These are phyloP conservation scores for Pistacia vera DNA, from an alignment of 345 rosid genomes.

Conservation along the genomic window DNA sequence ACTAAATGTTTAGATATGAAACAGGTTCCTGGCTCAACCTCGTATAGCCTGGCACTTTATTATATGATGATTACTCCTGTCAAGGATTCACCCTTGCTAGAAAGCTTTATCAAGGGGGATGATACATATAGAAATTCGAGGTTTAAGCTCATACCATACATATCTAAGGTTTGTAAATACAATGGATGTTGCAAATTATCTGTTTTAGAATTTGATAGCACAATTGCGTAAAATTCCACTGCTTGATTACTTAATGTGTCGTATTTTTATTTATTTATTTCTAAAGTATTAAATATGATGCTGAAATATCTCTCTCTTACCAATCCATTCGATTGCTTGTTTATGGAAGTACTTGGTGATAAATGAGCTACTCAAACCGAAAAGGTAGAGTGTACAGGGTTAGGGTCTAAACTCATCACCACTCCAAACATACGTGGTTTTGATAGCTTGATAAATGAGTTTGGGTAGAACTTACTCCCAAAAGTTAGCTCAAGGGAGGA, in stretches of 20 bases:
- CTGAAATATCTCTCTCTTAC: not conserved
- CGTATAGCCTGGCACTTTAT: constrained; percentile 79
- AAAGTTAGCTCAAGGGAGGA: no score
- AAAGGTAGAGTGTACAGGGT: no score
- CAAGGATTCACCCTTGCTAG: constrained; percentile 76
- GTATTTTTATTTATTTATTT: no score
- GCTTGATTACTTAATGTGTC: not conserved
- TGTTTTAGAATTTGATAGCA: not conserved
- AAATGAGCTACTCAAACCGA: no score
- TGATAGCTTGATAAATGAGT: no score
- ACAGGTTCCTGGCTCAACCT: constrained; percentile 93
- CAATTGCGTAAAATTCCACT: constrained; percentile 1
- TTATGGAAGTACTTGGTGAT: not conserved
- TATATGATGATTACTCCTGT: constrained; percentile 87
- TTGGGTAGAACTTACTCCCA: no score
- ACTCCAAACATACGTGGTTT: no score
- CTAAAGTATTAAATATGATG: not conserved
- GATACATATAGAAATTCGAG: constrained; percentile 90
- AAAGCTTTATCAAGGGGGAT: constrained; percentile 80
- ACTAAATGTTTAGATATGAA: constrained; percentile 22
- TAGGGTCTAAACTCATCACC: no score
- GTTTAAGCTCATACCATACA: constrained; percentile 97
- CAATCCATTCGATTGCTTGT: not conserved
- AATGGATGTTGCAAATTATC: not conserved
- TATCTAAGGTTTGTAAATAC: constrained; percentile 69